These are phyloP conservation scores for Aspergillus tanneri DNA, from an alignment of 2,329 filamentous ascomycete genomes.

Conservation along the genomic window DNA sequence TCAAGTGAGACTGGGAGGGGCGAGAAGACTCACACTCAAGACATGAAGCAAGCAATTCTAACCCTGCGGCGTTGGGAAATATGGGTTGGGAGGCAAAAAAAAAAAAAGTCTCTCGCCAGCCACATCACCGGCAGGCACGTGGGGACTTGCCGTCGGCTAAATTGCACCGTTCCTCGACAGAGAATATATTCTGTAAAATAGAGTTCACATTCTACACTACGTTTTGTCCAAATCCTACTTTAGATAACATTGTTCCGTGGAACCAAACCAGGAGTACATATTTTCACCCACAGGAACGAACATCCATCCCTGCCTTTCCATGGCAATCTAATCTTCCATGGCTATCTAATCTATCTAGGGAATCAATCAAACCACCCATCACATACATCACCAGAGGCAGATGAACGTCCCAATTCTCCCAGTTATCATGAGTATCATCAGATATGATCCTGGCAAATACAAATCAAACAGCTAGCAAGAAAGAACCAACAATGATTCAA, in stretches of 20 bases:
- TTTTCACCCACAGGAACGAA: background rate
- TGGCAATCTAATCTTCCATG: background rate
- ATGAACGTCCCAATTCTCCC: slow-evolving; percentile 11
- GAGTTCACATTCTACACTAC: no score
- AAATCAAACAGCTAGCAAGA: slow-evolving; percentile 10
- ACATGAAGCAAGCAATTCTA: background rate
- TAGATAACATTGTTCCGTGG: background rate
- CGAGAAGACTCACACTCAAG: background rate
- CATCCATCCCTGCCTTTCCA: background rate
- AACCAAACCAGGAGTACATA: background rate
- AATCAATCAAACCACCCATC: background rate
- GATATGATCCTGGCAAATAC: slow-evolving; percentile 12
- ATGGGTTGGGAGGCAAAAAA: background rate
- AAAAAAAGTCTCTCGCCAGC: background rate
- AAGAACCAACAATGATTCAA: slow-evolving; percentile 12
- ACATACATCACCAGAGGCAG: background rate
- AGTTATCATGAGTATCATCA: slow-evolving; percentile 25
- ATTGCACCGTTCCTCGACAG: no score
- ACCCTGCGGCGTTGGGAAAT: no score
- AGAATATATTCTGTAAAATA: no score
- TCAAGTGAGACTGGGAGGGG: background rate
- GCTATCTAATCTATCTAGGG: background rate
- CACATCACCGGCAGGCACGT: background rate
- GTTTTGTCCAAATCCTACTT: no score
- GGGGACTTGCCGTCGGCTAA: background rate